Base-by-base conservation (phyloP, 176 grass and related monocot species). In the Musa schizocarpa region DNA sequence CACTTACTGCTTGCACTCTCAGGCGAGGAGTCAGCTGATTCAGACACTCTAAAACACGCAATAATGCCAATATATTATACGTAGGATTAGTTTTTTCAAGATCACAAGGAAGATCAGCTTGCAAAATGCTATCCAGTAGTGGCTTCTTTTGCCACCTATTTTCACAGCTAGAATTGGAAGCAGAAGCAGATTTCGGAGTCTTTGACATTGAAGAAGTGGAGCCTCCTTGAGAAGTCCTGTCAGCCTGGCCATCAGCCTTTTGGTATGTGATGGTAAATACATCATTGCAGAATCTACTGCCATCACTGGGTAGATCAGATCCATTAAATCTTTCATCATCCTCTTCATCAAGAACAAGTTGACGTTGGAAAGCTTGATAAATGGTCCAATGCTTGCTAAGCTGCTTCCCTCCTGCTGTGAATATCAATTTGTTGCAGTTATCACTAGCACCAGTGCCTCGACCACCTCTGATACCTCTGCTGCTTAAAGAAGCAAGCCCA, bases 201-300 rank as follows among this genome's bases (percentile, higher is more conserved):
- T 83, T 85, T 12, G 78, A 63, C 78, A 79, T 55, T 56, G 77
- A 54, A 5, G 71, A 87, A 14, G 72, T 72, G 63, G 85, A 84
- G 81, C 80, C 82, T 72, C 77, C 77, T 1, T 54, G 53, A 55
- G 89, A 78, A 26, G 79, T 65, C 79, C 79, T 91, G 49, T 85
- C 80, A 13, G 25, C 73, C 69, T 77, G 68, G 17, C 68, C 78
- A 84, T 89, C 92, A 87, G 87, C 87, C 76, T 96, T 96, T 74
- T 96, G 89, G 27, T 96, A 96, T 14, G 87, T 92, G 85, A 96
- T 87, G 20, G 92, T 92, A 70, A 92, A 96, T 69, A 96, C 67
- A 83, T 96, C 92, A 82, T 79, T 78, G 85, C 89, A 92, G 79
- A 96, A 87, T 66, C 78, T 76, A 67, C 72, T 92, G 57, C 86